A percentile compares a stretch with the other conserved stretches of the same genome.
phyloP scores from a whole-genome alignment of 1,284 basidiomycete genomes.

The Puccinia polysora region DNA sequence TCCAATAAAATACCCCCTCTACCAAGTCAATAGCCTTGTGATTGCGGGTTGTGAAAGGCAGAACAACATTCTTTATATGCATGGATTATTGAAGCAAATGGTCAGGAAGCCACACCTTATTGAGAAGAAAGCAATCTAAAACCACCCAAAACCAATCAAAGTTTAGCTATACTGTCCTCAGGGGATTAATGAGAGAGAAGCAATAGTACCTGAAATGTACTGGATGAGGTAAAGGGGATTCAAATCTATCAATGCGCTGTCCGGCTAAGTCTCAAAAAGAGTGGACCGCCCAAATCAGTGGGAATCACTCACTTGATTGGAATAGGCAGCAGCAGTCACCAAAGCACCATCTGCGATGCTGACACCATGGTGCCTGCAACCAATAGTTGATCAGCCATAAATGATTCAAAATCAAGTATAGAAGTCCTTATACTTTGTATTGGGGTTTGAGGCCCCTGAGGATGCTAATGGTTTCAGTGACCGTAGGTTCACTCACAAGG shows the following conservation, averaged over 20 bases:
- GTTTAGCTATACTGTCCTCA: background rate
- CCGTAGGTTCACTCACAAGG: conserved; percentile 76
- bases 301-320: conserved; percentile 34
- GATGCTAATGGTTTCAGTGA: conserved; percentile 62
- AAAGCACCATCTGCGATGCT: conserved; percentile 80
- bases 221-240: conserved; percentile 45
- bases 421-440: conserved; percentile 62
- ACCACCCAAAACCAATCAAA: background rate
- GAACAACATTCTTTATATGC: no score
- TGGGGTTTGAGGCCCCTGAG: conserved; percentile 75
- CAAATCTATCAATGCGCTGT: no score
- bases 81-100: background rate
- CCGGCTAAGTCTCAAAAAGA: background rate
- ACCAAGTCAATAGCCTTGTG: conserved; percentile 62
- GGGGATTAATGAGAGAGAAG: background rate
- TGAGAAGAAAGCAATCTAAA: conserved; percentile 72
- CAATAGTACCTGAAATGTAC: conserved; percentile 39
- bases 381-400: background rate
- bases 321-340: conserved; percentile 62
- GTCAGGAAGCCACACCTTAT: conserved; percentile 67
- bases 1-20: conserved; percentile 80
- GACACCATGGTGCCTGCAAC: conserved; percentile 69
- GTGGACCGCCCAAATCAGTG: background rate
- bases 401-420: background rate
- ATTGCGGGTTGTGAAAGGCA: background rate